phyloP scores from a whole-genome alignment of 306 rosid genomes.

The Prunus davidiana region DNA sequence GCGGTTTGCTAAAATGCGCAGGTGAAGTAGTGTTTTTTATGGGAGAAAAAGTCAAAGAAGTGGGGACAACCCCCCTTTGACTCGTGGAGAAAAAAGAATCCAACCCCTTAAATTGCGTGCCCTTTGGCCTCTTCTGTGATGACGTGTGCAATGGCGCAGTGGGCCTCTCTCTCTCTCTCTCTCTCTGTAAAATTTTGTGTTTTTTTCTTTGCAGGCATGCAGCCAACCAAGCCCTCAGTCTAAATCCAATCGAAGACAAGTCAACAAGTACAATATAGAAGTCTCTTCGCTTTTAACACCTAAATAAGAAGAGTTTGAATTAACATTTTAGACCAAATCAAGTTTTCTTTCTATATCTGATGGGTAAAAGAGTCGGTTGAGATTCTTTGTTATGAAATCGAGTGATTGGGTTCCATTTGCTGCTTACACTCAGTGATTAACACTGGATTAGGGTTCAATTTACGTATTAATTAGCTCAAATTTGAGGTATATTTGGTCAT shows the following conservation, averaged over 20 bases:
- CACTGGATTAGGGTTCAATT: too few relatives aligned
- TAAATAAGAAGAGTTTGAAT: too few relatives aligned
- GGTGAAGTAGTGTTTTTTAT: neutral
- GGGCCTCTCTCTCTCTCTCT: neutral
- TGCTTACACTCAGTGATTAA: too few relatives aligned
- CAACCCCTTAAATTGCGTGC: slow-evolving; percentile 64
- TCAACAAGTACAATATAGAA: neutral
- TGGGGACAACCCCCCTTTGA: slow-evolving; percentile 31
- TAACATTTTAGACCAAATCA: too few relatives aligned
- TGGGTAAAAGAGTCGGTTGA: too few relatives aligned
- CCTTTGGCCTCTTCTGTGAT: slow-evolving; percentile 3
- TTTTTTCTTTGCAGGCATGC: neutral
- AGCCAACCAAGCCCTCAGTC: neutral
- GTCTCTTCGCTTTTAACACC: neutral
- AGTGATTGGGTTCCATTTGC: too few relatives aligned
- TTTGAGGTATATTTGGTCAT: too few relatives aligned
- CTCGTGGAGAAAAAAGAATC: slow-evolving; percentile 21
- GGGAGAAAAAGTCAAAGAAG: slow-evolving; percentile 11
- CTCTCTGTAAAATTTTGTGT: neutral
- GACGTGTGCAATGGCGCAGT: neutral
- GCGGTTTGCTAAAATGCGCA: neutral
- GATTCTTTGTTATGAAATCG: too few relatives aligned
- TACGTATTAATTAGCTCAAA: too few relatives aligned
- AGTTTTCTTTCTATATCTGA: too few relatives aligned
- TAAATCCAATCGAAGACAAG: neutral